These are phyloP conservation scores for Colletotrichum graminicola DNA, from an alignment of 2,329 filamentous ascomycete genomes.

Conservation along the genomic window DNA sequence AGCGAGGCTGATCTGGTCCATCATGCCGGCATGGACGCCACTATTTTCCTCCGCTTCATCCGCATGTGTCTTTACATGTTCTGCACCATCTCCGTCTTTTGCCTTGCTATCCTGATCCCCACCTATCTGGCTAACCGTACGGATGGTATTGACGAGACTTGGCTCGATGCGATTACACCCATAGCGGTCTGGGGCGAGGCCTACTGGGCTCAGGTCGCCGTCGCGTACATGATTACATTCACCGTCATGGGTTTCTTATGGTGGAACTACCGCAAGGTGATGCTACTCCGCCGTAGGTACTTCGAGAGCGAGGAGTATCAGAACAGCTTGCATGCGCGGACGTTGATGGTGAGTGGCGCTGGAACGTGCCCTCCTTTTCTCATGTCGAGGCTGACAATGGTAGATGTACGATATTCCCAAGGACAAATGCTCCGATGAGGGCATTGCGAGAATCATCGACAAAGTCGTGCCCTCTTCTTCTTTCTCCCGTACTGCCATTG, in stretches of 20 bases:
- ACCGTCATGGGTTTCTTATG: slow-evolving; percentile 85
- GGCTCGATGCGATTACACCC: slow-evolving; percentile 73
- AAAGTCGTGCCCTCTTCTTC: slow-evolving; percentile 82
- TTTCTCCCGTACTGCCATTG: slow-evolving; percentile 84
- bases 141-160: slow-evolving; percentile 49
- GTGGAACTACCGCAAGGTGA: slow-evolving; percentile 86
- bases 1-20: slow-evolving; percentile 82
- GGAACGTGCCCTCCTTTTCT: slow-evolving; percentile 27
- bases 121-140: slow-evolving; percentile 71
- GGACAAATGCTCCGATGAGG: slow-evolving; percentile 84
- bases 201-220: slow-evolving; percentile 71
- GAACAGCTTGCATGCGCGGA: slow-evolving; percentile 82
- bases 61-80: slow-evolving; percentile 96
- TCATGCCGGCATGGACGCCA: slow-evolving; percentile 91
- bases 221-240: slow-evolving; percentile 77
- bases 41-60: slow-evolving; percentile 88
- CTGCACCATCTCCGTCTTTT: slow-evolving; percentile 76
- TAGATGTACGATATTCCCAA: slow-evolving; percentile 88
- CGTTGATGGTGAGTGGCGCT: slow-evolving; percentile 66
- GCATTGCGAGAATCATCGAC: slow-evolving; percentile 86
- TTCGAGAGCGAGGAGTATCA: slow-evolving; percentile 92
- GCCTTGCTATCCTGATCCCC: slow-evolving; percentile 83
- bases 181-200: slow-evolving; percentile 64
- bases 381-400: slow-evolving; percentile 49
- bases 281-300: slow-evolving; percentile 78